phyloP scores from a whole-genome alignment of 495 filamentous ascomycete genomes.

The Geopyxis carbonaria region DNA sequence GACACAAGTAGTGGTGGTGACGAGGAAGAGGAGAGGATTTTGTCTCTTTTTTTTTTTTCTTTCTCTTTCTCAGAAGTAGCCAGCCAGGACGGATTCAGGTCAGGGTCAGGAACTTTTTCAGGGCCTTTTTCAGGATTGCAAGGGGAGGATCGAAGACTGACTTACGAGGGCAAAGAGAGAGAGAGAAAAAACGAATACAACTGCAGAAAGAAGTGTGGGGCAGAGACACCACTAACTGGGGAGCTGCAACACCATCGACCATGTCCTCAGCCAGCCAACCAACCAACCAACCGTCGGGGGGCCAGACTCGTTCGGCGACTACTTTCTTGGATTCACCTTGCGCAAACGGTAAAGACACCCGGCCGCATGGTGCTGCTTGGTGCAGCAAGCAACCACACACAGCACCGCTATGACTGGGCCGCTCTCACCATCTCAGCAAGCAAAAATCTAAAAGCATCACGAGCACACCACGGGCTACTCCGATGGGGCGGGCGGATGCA shows the following conservation, averaged over 20 bases:
- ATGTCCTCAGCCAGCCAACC: neutral
- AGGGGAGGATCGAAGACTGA: too few species aligned
- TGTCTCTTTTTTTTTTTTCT: slow-evolving; percentile 8
- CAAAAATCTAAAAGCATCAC: too few species aligned
- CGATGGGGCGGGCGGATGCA: too few species aligned
- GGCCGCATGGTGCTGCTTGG: slow-evolving; percentile 7
- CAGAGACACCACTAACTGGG: neutral
- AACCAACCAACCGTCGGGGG: neutral
- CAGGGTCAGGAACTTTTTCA: neutral
- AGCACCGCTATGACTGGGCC: too few species aligned
- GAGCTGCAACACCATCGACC: neutral
- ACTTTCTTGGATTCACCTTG: slow-evolving; percentile 7
- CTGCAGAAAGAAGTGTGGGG: neutral
- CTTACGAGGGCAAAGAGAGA: too few species aligned
- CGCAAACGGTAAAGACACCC: slow-evolving; percentile 20
- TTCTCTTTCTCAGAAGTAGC: neutral
- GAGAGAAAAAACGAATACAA: too few species aligned
- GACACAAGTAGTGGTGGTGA: too few species aligned
- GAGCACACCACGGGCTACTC: too few species aligned
- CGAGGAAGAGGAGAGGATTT: neutral
- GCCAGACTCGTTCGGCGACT: slow-evolving; percentile 16
- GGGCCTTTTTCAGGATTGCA: slow-evolving; percentile 1
- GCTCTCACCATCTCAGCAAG: too few species aligned
- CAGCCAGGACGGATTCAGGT: slow-evolving; percentile 6
- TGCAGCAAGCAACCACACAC: neutral